phyloP scores from a whole-genome alignment of 2,329 filamentous ascomycete species.

The Cyclaneusma minus region DNA sequence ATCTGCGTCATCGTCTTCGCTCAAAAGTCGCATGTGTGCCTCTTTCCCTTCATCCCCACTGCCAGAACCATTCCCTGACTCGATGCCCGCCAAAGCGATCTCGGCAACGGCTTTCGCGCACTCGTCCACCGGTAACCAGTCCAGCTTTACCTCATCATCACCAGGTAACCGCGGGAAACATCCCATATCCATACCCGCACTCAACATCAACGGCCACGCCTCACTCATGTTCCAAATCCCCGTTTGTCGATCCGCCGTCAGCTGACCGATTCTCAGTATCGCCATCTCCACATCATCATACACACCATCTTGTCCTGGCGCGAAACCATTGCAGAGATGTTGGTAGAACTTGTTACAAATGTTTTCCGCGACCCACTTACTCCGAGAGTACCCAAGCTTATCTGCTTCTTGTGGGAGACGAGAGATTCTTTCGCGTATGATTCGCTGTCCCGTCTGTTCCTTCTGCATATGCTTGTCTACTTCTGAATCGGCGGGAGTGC shows the following conservation, averaged over 20 bases:
- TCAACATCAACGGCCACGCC: conserved; percentile 32
- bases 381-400: conserved; percentile 36
- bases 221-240: conserved; percentile 32
- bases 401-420: conserved; percentile 26
- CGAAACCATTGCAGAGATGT: conserved; percentile 1
- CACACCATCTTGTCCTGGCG: conserved; percentile 1
- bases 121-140: conserved; percentile 30
- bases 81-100: conserved; percentile 13
- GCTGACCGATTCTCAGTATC: conserved; percentile 21
- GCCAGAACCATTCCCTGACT: conserved; percentile 10
- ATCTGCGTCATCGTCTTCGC: too few species aligned
- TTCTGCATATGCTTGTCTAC: too few species aligned
- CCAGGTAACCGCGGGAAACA: too few species aligned
- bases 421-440: conserved; percentile 26
- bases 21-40: too few species aligned
- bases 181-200: conserved; percentile 20
- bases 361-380: conserved; percentile 42
- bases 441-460: too few species aligned
- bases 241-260: conserved; percentile 25
- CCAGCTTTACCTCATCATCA: conserved; percentile 22
- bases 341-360: conserved; percentile 27
- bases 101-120: conserved; percentile 26
- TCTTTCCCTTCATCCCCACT: conserved; percentile 16
- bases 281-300: too few species aligned
- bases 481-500: conserved; percentile 9